phyloP scores from a whole-genome alignment of 2,329 filamentous ascomycete species.

The Cladophialophora psammophila region DNA sequence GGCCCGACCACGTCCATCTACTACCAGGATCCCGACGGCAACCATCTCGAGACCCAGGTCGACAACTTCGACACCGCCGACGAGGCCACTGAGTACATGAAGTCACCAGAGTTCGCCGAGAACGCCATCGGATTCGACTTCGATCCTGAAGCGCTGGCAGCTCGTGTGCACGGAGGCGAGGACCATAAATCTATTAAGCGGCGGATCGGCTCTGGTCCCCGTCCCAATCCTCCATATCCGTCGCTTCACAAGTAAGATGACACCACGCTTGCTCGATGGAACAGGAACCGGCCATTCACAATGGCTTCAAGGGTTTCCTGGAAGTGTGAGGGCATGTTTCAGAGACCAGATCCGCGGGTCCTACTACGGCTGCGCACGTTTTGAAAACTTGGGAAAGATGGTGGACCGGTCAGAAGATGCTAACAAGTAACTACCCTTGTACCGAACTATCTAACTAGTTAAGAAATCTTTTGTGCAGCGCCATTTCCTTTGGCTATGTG shows the following conservation, averaged over 20 bases:
- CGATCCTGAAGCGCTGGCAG: conserved; percentile 8
- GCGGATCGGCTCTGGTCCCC: conserved; percentile 1
- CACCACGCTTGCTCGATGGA: no score
- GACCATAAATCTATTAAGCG: conserved; percentile 16
- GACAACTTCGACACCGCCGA: conserved; percentile 18
- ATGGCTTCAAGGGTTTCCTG: no score
- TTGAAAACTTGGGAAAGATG: no score
- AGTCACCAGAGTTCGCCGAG: not conserved
- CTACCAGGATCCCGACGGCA: conserved; percentile 60
- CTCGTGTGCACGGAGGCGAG: conserved; percentile 3
- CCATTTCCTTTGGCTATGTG: no score
- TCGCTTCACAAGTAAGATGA: not conserved
- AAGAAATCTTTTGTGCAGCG: no score
- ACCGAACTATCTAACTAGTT: no score
- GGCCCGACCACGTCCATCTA: conserved; percentile 58
- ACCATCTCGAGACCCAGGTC: conserved; percentile 54
- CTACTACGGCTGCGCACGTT: no score
- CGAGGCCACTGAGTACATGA: conserved; percentile 15
- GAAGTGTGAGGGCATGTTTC: no score
- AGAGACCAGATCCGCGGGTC: no score
- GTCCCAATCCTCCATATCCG: conserved; percentile 4
- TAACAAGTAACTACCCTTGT: no score
- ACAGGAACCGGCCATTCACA: no score
- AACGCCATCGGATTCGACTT: conserved; percentile 15
- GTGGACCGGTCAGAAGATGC: no score